A percentile compares a stretch with the other conserved stretches of the same genome.
phyloP scores from a whole-genome alignment of 2,329 filamentous ascomycete species.

The Tetracladium maxilliforme region DNA sequence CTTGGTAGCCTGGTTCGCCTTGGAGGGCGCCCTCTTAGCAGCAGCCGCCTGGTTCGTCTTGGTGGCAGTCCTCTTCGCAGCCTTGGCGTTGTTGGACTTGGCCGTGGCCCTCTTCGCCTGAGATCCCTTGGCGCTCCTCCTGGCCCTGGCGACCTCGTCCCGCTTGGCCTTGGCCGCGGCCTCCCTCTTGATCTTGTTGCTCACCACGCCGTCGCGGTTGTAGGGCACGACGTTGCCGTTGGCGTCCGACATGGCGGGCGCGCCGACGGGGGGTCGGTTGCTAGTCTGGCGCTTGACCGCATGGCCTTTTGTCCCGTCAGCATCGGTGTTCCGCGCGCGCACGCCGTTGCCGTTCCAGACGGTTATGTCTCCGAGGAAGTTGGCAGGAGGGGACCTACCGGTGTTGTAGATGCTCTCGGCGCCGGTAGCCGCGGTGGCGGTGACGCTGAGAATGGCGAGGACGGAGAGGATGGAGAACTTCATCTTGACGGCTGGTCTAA shows the following conservation, averaged over 20 bases:
- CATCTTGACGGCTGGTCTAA: slow-evolving; percentile 27
- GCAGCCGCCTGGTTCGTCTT: too few species aligned
- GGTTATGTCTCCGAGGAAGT: not conserved
- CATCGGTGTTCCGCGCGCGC: not conserved
- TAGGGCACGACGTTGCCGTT: slow-evolving; percentile 30
- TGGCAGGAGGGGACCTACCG: slow-evolving; percentile 7
- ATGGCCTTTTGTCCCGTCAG: slow-evolving; percentile 4
- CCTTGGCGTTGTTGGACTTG: too few species aligned
- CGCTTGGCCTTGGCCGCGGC: slow-evolving; percentile 17
- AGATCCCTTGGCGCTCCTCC: too few species aligned
- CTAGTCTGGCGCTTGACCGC: slow-evolving; percentile 17
- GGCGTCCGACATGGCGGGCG: slow-evolving; percentile 29
- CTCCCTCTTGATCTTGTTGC: slow-evolving; percentile 21
- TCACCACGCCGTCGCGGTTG: slow-evolving; percentile 24
- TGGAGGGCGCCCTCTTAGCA: too few species aligned
- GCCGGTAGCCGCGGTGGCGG: slow-evolving; percentile 24
- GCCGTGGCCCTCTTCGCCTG: too few species aligned
- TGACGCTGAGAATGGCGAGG: slow-evolving; percentile 28
- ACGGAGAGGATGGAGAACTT: slow-evolving; percentile 32
- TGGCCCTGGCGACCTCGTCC: slow-evolving; percentile 3
- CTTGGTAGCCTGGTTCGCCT: too few species aligned
- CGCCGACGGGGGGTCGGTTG: slow-evolving; percentile 15
- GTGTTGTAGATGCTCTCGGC: slow-evolving; percentile 9
- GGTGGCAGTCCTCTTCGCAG: too few species aligned
- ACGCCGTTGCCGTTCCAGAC: not conserved